These are phyloP conservation scores for Russula sp. DNA, from an alignment of 768 basidiomycete genomes.

Conservation along the genomic window DNA sequence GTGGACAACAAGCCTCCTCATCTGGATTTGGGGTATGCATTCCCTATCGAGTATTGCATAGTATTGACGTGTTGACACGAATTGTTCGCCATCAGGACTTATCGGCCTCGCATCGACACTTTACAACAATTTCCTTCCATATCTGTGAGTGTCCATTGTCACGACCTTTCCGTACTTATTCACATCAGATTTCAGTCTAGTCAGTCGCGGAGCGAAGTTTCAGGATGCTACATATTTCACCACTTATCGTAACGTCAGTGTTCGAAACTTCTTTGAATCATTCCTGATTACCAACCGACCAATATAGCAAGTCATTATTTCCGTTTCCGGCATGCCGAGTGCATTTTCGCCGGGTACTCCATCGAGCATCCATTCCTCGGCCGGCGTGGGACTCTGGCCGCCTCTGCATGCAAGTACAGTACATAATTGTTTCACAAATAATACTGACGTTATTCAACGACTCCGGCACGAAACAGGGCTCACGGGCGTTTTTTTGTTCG, in stretches of 20 bases:
- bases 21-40: conserved; percentile 45
- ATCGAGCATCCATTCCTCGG: conserved; percentile 66
- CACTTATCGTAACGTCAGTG: conserved; percentile 40
- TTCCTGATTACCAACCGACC: background rate
- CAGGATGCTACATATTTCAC: conserved; percentile 39
- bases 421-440: conserved; percentile 22
- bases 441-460: conserved; percentile 44
- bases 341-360: conserved; percentile 69
- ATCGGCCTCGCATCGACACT: conserved; percentile 40
- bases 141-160: conserved; percentile 32
- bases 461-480: conserved; percentile 52
- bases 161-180: background rate
- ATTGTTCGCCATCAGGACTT: conserved; percentile 30
- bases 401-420: conserved; percentile 54
- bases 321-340: conserved; percentile 48
- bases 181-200: conserved; percentile 32
- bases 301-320: conserved; percentile 66
- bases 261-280: background rate
- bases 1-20: conserved; percentile 60
- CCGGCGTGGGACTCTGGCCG: conserved; percentile 61
- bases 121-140: conserved; percentile 42
- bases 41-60: background rate
- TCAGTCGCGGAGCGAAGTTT: conserved; percentile 39
- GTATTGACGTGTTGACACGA: background rate
- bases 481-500: conserved; percentile 73